Percentiles rank a stretch among this genome's conserved stretches.
phyloP scores from a whole-genome alignment of 495 filamentous ascomycete genomes.

The Chaetomium fimeti region DNA sequence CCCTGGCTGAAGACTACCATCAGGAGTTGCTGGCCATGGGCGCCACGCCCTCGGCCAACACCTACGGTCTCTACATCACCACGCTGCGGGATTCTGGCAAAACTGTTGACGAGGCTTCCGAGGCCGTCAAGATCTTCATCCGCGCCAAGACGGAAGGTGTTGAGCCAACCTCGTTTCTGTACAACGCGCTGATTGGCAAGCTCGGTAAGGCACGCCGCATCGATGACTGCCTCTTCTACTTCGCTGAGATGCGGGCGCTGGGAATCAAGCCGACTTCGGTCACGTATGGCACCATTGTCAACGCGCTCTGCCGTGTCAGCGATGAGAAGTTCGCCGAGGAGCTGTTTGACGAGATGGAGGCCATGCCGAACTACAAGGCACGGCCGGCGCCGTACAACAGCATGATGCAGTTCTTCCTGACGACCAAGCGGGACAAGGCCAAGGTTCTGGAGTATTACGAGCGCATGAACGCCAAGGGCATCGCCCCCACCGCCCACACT shows the following conservation, averaged over 20 bases:
- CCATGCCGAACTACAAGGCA: conserved; percentile 97
- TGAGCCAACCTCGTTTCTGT: conserved; percentile 92
- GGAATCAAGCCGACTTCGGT: conserved; percentile 95
- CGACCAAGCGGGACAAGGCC: conserved; percentile 87
- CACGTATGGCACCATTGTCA: conserved; percentile 97
- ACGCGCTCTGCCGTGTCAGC: conserved; percentile 93
- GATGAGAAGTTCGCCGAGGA: conserved; percentile 97
- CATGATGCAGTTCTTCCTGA: conserved; percentile 98
- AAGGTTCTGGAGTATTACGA: conserved; percentile 97
- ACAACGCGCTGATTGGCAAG: conserved; percentile 98
- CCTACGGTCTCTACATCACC: conserved; percentile 96
- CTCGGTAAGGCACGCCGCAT: conserved; percentile 96
- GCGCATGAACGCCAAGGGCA: conserved; percentile 83
- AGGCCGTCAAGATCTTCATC: conserved; percentile 95
- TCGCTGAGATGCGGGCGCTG: conserved; percentile 89
- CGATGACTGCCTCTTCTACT: conserved; percentile 97
- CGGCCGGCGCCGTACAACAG: conserved; percentile 96
- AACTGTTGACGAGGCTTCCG: conserved; percentile 94
- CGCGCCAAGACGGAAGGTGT: conserved; percentile 92
- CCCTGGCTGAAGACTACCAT: conserved; percentile 79
- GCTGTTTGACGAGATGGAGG: conserved; percentile 98
- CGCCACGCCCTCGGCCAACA: conserved; percentile 89
- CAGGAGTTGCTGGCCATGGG: conserved; percentile 86
- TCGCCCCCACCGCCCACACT: conserved; percentile 89
- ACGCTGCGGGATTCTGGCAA: conserved; percentile 94